These are phyloP conservation scores for Boletus rubroflammeus DNA, from an alignment of 768 basidiomycete genomes.

Conservation along the genomic window DNA sequence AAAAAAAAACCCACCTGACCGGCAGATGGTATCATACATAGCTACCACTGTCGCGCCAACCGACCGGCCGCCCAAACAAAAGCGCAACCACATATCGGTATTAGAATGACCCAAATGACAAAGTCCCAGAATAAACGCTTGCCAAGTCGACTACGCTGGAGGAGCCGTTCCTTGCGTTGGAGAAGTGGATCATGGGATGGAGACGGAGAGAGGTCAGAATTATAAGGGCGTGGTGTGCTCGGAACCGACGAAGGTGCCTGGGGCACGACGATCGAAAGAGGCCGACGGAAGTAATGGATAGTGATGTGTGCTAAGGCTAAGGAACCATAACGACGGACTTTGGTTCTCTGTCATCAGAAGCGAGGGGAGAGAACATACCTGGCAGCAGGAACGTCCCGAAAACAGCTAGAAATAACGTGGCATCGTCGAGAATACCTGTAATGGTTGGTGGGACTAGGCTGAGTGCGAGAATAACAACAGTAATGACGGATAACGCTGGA, in stretches of 20 bases:
- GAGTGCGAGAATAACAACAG: conserved; percentile 40
- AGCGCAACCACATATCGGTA: conserved; percentile 56
- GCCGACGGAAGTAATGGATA: conserved; percentile 80
- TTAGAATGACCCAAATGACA: conserved; percentile 71
- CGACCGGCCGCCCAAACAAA: conserved; percentile 57
- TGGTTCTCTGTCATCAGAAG: not conserved
- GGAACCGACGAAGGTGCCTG: conserved; percentile 32
- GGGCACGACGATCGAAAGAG: conserved; percentile 81
- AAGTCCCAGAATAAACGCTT: conserved; percentile 80
- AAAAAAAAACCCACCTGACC: conserved; percentile 1
- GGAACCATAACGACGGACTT: not conserved
- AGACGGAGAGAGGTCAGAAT: conserved; percentile 18
- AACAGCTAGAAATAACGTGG: conserved; percentile 49
- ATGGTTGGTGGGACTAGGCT: conserved; percentile 42
- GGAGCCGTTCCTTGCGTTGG: conserved; percentile 77
- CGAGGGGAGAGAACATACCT: conserved; percentile 34
- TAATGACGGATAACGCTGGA: conserved; percentile 43
- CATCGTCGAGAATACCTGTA: conserved; percentile 43
- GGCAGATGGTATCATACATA: too few species aligned
- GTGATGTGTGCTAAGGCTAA: conserved; percentile 73
- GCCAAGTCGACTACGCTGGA: conserved; percentile 72
- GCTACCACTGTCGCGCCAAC: conserved; percentile 51
- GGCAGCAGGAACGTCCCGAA: conserved; percentile 61
- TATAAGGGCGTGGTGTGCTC: conserved; percentile 18
- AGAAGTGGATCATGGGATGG: conserved; percentile 64